Base-by-base conservation (phyloP, 2,329 filamentous ascomycete genomes). In the Alternaria longipes region DNA sequence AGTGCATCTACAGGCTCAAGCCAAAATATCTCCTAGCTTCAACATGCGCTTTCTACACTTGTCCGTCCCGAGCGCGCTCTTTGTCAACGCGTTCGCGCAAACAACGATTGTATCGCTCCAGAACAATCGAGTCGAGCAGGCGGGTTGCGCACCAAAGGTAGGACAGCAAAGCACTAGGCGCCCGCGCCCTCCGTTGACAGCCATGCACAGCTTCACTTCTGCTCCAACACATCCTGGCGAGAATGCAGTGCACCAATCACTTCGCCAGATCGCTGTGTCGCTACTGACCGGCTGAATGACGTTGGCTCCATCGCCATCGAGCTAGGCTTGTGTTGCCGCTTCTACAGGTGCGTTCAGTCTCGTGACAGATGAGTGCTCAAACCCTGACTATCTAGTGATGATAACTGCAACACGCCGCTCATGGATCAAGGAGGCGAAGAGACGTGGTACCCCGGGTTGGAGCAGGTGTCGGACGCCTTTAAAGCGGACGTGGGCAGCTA, bases 401-500 rank as follows among this genome's bases (percentile, higher is more conserved):
- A 11, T 32, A 12, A 55, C 24, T 63, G 45, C 46, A 40, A 59
- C 12, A 52, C 54, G 0, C 42, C 12, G 24, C 32, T 49, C 4
- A 12, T 5, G 20, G 49, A 20, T 45, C 5, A 12, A 54, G 40
- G 30, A 14, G 30, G 30, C 9, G 9, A 34, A 34, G 30, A 34
- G 30, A 34, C 38, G 46, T 64, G n/a, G 61, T 64, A 58, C 8
- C 57, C 57, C 5, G n/a, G 57, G 12, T 24, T 60, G 28, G 36
- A 16, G 22, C 11, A 53, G n/a, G 54, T 60, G 26, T 30, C 22
- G 5, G 50, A 57, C 41, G 40, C 8, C 12, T 60, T 60, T 16
- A 60, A 56, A 56, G 46, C 14, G 9, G 20, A 64, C n/a, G 57
- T 58, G 24, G 61, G 57, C 41, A 64, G 57, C 51, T 60, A 58